Evolutionary conservation across 176 grass and related monocot species (phyloP).

Genomic region (Oryza brachyantha): DNA sequence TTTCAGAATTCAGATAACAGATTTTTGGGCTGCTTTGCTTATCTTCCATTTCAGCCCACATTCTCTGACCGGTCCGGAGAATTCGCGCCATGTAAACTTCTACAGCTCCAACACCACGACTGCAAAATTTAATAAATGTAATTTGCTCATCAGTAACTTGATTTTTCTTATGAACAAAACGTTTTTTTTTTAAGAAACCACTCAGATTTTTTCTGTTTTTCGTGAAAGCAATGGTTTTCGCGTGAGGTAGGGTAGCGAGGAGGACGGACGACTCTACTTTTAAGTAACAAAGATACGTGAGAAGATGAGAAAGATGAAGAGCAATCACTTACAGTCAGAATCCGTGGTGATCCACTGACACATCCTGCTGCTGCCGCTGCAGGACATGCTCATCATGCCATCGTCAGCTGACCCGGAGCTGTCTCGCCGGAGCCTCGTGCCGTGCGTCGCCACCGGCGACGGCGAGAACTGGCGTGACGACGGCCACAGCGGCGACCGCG

Average conservation of each 20-base stretch:
- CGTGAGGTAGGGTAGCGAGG: too few relatives aligned
- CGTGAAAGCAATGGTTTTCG: too few relatives aligned
- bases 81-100: not conserved
- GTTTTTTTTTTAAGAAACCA: too few relatives aligned
- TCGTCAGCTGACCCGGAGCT: not conserved
- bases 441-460: too few relatives aligned
- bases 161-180: too few relatives aligned
- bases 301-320: too few relatives aligned
- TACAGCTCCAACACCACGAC: constrained; percentile 54
- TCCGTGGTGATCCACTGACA: constrained; percentile 63
- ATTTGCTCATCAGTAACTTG: too few relatives aligned
- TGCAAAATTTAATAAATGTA: not conserved
- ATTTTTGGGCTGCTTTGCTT: too few relatives aligned
- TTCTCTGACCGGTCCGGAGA: not conserved
- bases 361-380: constrained; percentile 15
- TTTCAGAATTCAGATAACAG: not conserved
- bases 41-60: not conserved
- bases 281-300: too few relatives aligned
- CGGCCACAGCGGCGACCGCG: not conserved
- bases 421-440: not conserved
- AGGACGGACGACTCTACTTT: too few relatives aligned
- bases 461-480: not conserved
- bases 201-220: too few relatives aligned
- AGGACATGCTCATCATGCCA: not conserved
- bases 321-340: constrained; percentile 46